phyloP scores from a whole-genome alignment of 352 stramenopile genomes.

The Globisporangium echinulatum region DNA sequence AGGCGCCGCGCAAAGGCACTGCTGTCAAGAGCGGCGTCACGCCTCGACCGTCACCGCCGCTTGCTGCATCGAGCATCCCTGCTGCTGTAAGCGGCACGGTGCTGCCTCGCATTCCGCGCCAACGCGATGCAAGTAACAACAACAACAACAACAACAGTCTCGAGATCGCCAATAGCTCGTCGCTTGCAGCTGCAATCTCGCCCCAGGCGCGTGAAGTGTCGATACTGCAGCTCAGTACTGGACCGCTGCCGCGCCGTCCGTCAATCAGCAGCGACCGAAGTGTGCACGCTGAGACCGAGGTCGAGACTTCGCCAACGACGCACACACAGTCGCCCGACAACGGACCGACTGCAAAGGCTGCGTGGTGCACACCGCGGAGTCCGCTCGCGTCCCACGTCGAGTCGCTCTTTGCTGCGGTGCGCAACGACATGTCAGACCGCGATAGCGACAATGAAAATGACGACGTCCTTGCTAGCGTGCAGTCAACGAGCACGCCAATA shows the following conservation, averaged over 20 bases:
- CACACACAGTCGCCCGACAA: slow-evolving; percentile 12
- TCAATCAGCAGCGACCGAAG: neutral
- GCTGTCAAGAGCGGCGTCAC: slow-evolving; percentile 6
- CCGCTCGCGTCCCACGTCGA: slow-evolving; percentile 21
- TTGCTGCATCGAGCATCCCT: neutral
- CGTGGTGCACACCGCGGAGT: slow-evolving; percentile 56
- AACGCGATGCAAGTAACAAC: slow-evolving; percentile 1
- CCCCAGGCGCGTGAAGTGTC: slow-evolving; percentile 21
- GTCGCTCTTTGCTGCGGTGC: slow-evolving; percentile 27
- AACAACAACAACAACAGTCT: slow-evolving; percentile 15
- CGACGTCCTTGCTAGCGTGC: neutral
- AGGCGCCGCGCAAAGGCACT: neutral
- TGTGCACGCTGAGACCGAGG: neutral
- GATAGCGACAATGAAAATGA: slow-evolving; percentile 7
- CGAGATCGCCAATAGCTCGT: slow-evolving; percentile 8
- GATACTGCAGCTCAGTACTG: slow-evolving; percentile 3
- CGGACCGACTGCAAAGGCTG: slow-evolving; percentile 25
- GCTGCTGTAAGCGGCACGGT: slow-evolving; percentile 14
- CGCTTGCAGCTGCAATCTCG: slow-evolving; percentile 18
- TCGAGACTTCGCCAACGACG: slow-evolving; percentile 31
- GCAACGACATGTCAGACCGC: neutral
- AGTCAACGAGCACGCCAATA: slow-evolving; percentile 17
- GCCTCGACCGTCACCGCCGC: slow-evolving; percentile 16
- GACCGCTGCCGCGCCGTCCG: slow-evolving; percentile 1
- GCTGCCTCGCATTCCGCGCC: slow-evolving; percentile 31